Evolutionary conservation across 1,284 basidiomycete genomes (phyloP), one percentile per base, ranked within the genome.

Genomic region (Ceratobasidium sp.): DNA sequence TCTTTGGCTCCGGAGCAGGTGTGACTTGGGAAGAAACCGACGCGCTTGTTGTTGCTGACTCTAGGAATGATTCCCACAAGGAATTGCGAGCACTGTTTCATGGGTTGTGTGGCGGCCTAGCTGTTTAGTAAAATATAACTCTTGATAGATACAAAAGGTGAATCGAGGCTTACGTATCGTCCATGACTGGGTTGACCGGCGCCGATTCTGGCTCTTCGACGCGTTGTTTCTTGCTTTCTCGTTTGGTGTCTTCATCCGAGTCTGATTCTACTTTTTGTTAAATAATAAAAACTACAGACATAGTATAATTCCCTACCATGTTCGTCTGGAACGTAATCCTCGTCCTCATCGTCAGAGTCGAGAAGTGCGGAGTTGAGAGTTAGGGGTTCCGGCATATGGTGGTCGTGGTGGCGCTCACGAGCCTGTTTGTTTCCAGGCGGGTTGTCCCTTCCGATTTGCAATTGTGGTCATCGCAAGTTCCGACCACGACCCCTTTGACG

Each of bases 1-100:
- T 82, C 71, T 83, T 84, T 12, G 78, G 73, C 10, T 74, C 73
- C 28, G 45, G 23, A 12, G 28, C 26, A 34, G 53, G 34, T 26
- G 59, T 14, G 12, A 26, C 6, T 0, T 43, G 46, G 10, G n/a
- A 39, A 1, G 34, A 62, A 21, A 23, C 36, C 18, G 59, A 28
- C 10, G 45, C 39, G 34, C 41, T 50, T 18, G 62, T 53, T n/a
- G 62, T 23, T 21, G 69, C 32, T 26, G 73, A 71, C 39, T 64
- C 70, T 43, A 73, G 60, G 43, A 76, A 76, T 10, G 69, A 72
- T 28, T 71, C 71, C 75, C 75, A 76, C 16, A 75, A 53, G 12
- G 72, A 61, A 26, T 75, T 62, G 46, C 73, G 73, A 26, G 67
- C 41, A 62, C 73, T 74, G 58, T 32, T 5, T 59, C 16, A 52